Base-by-base conservation (phyloP, 2,329 filamentous ascomycete genomes). In the Trichoderma sp. region DNA sequence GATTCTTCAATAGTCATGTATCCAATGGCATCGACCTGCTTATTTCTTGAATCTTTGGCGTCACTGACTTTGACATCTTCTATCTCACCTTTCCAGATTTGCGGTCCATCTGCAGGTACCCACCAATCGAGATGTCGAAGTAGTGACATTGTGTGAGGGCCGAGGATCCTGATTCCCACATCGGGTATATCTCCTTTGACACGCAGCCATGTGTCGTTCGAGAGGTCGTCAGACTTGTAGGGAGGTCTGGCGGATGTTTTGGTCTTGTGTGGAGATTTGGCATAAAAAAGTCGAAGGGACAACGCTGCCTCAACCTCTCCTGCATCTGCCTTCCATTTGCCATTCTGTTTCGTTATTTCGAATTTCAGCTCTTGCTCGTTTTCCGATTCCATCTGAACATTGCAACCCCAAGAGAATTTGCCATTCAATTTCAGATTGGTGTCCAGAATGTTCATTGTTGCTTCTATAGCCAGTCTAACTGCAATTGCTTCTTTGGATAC, bases 241-340 rank as follows among this genome's bases (percentile, higher is more conserved):
- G 12, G 6, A 19, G 35, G 7, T 29, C 12, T 22, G 22, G 35
- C 8, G 5, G 37, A 17, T 42, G 9, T 17, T 7, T 27, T 35
- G 1, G 9, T n/a, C 15, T 58, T 13, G 8, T 39, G 9, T 17
- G 39, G 12, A 22, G 7, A 5, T 12, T 27, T 59, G 9, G 13
- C 5, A 2, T 32, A 32, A 15, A 59, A 59, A 5, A 76, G 45
- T 73, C 75, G 76, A 10, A 77, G 64, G 2, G 76, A 78, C 25
- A 78, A 59, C 0, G 69, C 74, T 3, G 76, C 73, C 15, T 76
- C 74, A 17, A 77, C 68, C 48, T 74, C 72, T 8, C 70, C 70
- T 7, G 67, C 35, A 50, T 58, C 52, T 13, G 68, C 73, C 56
- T 68, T 73, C 75, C 75, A 77, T 8, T 58, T 61, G 10, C 70